Evolutionary conservation across 306 rosid genomes (phyloP).

Genomic region (Malus asiatica): DNA sequence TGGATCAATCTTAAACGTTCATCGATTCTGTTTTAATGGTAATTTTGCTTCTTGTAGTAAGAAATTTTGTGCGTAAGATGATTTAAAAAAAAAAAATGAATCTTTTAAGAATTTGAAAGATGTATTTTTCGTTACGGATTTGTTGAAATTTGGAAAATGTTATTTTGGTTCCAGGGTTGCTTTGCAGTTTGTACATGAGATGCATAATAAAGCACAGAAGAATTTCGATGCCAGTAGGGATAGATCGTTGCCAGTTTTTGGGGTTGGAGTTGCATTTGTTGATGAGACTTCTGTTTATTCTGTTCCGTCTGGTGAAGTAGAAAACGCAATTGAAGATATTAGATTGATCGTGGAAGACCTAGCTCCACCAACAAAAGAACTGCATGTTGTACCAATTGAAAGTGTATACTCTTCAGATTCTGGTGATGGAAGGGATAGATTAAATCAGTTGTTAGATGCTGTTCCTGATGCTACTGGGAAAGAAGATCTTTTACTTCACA

Average conservation of each 20-base stretch:
- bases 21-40: not conserved
- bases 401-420: slow-evolving; percentile 42
- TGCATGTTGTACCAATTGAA: slow-evolving; percentile 67
- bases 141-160: not conserved
- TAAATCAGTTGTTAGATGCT: slow-evolving; percentile 32
- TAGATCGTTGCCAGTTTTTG: slow-evolving; percentile 74
- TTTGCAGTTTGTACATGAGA: slow-evolving; percentile 74
- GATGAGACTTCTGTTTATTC: slow-evolving; percentile 54
- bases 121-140: not conserved
- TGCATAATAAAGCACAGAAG: slow-evolving; percentile 73
- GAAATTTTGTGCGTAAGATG: not conserved
- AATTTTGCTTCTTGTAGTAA: not conserved
- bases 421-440: slow-evolving; percentile 41
- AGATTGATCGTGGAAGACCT: slow-evolving; percentile 44
- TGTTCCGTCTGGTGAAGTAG: slow-evolving; percentile 34
- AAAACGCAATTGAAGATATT: slow-evolving; percentile 39
- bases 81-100: not conserved
- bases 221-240: slow-evolving; percentile 88
- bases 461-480: slow-evolving; percentile 71
- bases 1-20: not conserved
- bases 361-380: slow-evolving; percentile 52
- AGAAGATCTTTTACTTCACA: slow-evolving; percentile 65
- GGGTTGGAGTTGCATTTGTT: slow-evolving; percentile 78
- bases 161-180: slow-evolving; percentile 51
- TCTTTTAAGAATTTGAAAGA: not conserved